Evolutionary conservation across 106 monocot genomes (phyloP).

Genomic region (Amphibolis antarctica): DNA sequence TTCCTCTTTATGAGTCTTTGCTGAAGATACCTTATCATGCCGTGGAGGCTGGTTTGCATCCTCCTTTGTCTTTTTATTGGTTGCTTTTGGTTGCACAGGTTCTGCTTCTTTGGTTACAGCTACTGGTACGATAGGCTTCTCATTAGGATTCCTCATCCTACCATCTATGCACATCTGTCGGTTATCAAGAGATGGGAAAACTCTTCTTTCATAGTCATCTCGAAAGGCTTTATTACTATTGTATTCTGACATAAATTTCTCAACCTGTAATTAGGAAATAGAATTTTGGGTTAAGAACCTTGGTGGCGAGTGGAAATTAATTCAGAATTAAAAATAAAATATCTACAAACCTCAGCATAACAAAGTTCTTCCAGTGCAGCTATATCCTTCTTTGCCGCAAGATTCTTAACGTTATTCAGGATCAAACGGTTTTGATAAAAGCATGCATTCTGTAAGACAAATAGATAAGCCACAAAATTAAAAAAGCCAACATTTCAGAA

Average conservation of each 20-base stretch:
- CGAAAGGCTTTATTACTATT: slow-evolving; percentile 49
- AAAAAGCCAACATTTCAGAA: too few relatives aligned
- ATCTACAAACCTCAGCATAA: slow-evolving; percentile 34
- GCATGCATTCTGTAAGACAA: slow-evolving; percentile 43
- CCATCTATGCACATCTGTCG: slow-evolving; percentile 59
- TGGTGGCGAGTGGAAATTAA: not conserved
- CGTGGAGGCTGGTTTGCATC: slow-evolving; percentile 6
- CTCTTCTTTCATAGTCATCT: slow-evolving; percentile 68
- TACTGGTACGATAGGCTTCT: slow-evolving; percentile 49
- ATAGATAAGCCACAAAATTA: not conserved
- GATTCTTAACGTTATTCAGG: slow-evolving; percentile 54
- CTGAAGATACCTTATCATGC: slow-evolving; percentile 6
- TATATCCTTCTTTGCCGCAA: slow-evolving; percentile 56
- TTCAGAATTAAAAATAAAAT: not conserved
- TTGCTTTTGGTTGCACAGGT: slow-evolving; percentile 9
- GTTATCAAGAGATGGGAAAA: slow-evolving; percentile 60
- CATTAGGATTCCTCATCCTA: slow-evolving; percentile 71
- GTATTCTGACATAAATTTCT: slow-evolving; percentile 66
- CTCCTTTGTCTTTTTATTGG: slow-evolving; percentile 22
- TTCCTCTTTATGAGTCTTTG: slow-evolving; percentile 13
- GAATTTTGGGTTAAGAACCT: not conserved
- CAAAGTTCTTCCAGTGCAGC: slow-evolving; percentile 42
- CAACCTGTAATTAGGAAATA: slow-evolving; percentile 25
- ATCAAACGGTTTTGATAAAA: slow-evolving; percentile 56
- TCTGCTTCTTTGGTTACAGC: slow-evolving; percentile 17